Base-by-base conservation (phyloP, 2,329 filamentous ascomycete genomes). In the Botrytis tulipae region DNA sequence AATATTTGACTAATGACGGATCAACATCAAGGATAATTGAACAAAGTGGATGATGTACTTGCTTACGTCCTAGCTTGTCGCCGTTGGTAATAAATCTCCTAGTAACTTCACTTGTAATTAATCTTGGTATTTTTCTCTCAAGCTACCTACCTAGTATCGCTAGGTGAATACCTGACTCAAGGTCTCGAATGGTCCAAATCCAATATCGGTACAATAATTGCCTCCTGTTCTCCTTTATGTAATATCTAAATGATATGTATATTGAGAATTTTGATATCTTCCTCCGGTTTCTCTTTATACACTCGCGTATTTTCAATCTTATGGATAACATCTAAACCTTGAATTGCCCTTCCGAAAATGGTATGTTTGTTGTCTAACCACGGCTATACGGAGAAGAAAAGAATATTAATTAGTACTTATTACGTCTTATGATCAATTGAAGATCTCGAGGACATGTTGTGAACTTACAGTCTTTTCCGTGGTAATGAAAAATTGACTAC, bases 341-440 rank as follows among this genome's bases (percentile, higher is more conserved):
- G 92, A 54, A 95, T 91, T 0, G 94, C 95, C 59, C 96, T 87
- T 0, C 96, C 96, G 81, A 99, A 99, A 71, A 99, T 93, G 0
- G 95, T 98, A 82, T 99, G 96, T 82, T 98, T 97, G 76, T 92
- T 91, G 82, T 99, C 96, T 70, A 99, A 84, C 96, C 96, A 99
- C 9, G 94, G 92, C 85, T 92, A 78, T 69, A 73, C 5, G 12
- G 12, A 51, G 48, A 54, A 54, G n/a, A n/a, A 54, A 25, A 14
- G 57, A 78, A 35, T 10, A 22, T 48, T 4, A 22, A 22, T 66
- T 48, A 72, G 57, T 10, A 44, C n/a, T 7, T 16, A 18, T 29
- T n/a, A 51, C 14, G 7, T 37, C 10, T 51, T n/a, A n/a, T 4
- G 48, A 46, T 73, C 79, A 75, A 59, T 75, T 59, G 14, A 37